Conservation (phyloP, 805 yeast species). For the Yamadazyma olivae region DNA sequence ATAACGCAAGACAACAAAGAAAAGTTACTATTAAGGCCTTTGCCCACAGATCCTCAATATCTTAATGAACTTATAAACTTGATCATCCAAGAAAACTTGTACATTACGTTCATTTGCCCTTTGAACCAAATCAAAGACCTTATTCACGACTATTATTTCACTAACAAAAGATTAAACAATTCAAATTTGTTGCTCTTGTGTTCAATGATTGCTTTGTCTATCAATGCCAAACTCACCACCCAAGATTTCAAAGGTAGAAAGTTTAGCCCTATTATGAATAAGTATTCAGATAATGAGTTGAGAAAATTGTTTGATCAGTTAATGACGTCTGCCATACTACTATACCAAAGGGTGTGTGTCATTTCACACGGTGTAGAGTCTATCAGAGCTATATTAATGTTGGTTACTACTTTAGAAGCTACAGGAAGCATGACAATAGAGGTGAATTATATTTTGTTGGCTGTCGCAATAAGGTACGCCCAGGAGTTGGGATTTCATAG, state of each 20-base stretch:
- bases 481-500: conserved; percentile 41
- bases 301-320: conserved; percentile 13
- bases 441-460: conserved; percentile 24
- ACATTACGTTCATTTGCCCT: conserved; percentile 1
- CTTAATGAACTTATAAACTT: conserved; percentile 4
- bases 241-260: not conserved
- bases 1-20: conserved; percentile 16
- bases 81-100: not conserved
- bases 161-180: conserved; percentile 4
- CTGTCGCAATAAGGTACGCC: conserved; percentile 36
- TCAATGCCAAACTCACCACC: conserved; percentile 4
- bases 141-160: conserved; percentile 5
- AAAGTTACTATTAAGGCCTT: conserved; percentile 21
- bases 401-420: conserved; percentile 37
- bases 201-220: conserved; percentile 3
- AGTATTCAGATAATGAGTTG: conserved; percentile 12
- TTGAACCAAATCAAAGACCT: not conserved
- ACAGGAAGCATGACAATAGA: conserved; percentile 20
- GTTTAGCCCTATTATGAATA: too few species aligned
- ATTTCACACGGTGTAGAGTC: conserved; percentile 50
- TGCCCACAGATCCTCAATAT: conserved; percentile 16
- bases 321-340: conserved; percentile 38
- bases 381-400: conserved; percentile 49
- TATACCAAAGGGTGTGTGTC: conserved; percentile 49
- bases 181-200: conserved; percentile 9